A percentile compares a stretch with the other conserved stretches of the same genome.
These are phyloP conservation scores for Capsella bursapastoris DNA, from an alignment of 345 rosid genomes.

Conservation along the genomic window DNA sequence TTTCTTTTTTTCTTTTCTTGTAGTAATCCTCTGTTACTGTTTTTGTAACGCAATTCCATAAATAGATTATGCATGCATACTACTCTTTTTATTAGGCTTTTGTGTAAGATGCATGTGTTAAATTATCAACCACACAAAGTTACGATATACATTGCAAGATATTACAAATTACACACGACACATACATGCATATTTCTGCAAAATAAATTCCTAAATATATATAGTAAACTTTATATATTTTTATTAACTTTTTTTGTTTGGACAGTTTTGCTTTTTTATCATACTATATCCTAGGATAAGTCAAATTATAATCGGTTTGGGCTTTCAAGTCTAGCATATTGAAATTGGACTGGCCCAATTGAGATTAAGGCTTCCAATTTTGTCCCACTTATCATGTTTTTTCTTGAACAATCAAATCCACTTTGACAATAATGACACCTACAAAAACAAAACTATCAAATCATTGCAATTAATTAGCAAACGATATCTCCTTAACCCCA, in stretches of 20 bases:
- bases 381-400: neutral
- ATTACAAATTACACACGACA: neutral
- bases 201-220: too few species aligned
- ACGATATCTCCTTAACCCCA: slow-evolving; percentile 18
- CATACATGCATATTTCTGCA: too few species aligned
- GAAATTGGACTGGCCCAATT: neutral
- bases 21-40: neutral
- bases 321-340: neutral
- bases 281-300: too few species aligned
- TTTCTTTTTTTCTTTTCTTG: neutral
- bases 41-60: neutral
- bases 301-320: neutral
- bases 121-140: neutral
- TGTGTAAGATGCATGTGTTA: neutral
- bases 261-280: too few species aligned
- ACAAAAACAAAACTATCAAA: neutral
- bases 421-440: neutral
- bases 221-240: too few species aligned
- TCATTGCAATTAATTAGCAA: slow-evolving; percentile 22
- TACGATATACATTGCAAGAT: neutral
- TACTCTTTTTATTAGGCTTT: neutral
- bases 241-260: too few species aligned
- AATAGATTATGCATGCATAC: neutral
- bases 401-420: neutral
- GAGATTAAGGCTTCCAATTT: neutral